Percentiles rank a stretch among this genome's conserved stretches.
Evolutionary conservation across 2,329 filamentous ascomycete species (phyloP).

Genomic region (Colletotrichum cordylinicola): DNA sequence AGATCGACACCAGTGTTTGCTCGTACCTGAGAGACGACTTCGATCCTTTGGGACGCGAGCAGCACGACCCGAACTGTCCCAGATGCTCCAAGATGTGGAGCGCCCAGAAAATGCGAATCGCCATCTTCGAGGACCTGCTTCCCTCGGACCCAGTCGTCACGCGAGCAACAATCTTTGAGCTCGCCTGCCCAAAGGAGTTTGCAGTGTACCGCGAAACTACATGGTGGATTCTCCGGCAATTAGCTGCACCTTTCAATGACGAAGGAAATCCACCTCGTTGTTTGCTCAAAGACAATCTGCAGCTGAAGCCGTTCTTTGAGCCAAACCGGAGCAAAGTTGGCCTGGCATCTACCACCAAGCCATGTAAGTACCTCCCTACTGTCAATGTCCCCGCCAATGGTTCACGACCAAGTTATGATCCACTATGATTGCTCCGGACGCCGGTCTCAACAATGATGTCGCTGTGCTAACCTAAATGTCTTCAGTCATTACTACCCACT

Average conservation of each 20-base stretch:
- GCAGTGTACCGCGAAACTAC: constrained; percentile 46
- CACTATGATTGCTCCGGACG: background rate
- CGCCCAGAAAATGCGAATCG: constrained; percentile 38
- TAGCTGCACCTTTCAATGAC: constrained; percentile 31
- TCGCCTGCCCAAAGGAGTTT: constrained; percentile 38
- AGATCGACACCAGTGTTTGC: constrained; percentile 36
- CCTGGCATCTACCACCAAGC: constrained; percentile 32
- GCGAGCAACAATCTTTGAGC: constrained; percentile 46
- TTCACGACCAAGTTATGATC: background rate
- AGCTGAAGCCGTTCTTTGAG: constrained; percentile 24
- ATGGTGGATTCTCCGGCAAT: constrained; percentile 38
- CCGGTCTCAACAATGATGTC: background rate
- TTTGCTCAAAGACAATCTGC: constrained; percentile 27
- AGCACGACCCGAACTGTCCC: constrained; percentile 33
- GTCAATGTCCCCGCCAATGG: background rate
- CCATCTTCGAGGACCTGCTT: constrained; percentile 44
- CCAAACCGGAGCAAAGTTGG: constrained; percentile 24
- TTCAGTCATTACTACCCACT: constrained; percentile 32
- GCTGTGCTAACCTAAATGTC: background rate
- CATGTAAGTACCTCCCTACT: constrained; percentile 27
- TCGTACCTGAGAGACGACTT: constrained; percentile 29
- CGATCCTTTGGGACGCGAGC: constrained; percentile 11
- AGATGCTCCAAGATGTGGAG: constrained; percentile 38
- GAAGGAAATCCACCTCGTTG: constrained; percentile 26
- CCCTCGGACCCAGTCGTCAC: constrained; percentile 34